Evolutionary conservation across 805 yeast genomes (phyloP), one percentile per base, ranked within the genome.

Genomic region (Lachancea quebecensis): DNA sequence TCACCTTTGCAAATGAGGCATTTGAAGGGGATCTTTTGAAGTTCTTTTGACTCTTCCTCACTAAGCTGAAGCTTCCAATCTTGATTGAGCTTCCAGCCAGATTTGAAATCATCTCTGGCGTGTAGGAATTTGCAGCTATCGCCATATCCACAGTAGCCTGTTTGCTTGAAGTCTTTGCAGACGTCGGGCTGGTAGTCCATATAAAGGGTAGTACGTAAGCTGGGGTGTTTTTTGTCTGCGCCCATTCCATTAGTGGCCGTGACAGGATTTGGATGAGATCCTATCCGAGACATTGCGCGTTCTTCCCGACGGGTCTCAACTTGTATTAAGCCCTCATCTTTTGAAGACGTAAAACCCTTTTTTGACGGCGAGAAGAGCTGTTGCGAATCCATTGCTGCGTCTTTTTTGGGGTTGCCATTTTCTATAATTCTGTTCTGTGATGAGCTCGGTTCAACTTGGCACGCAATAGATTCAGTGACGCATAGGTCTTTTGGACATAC

Each of bases 121-220:
- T 93, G 99, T 31, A 91, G 62, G 62, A 93, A 93, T 67, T 93
- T 93, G 69, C 99, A 93, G 31, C 93, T 83, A 56, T 93, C 99
- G 8, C 99, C 99, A 61, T 83, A 93, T 5, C 97, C 97, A 72
- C 99, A 93, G 59, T 80, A 90, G 0, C 99, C 99, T 0, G 95
- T 90, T 53, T 83, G 85, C 47, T 79, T 75, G 63, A 76, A 93
- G 63, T 93, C 98, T 58, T 91, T 93, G 60, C 99, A 93, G 1
- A 93, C 82, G 58, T 93, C 97, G 1, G 95, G 90, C 60, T 87
- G 96, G 58, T 82, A 93, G 58, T 93, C 99, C 33, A 84, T 73
- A 1, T 81, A 69, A 0, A 86, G 81, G 0, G 89, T 84, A 10
- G 82, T 73, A 38, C 78, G 72, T 27, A 90, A 72, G 55, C 75